Conservation (phyloP, 192 early-diverging fungal species). For the Backusella psychrophila region DNA sequence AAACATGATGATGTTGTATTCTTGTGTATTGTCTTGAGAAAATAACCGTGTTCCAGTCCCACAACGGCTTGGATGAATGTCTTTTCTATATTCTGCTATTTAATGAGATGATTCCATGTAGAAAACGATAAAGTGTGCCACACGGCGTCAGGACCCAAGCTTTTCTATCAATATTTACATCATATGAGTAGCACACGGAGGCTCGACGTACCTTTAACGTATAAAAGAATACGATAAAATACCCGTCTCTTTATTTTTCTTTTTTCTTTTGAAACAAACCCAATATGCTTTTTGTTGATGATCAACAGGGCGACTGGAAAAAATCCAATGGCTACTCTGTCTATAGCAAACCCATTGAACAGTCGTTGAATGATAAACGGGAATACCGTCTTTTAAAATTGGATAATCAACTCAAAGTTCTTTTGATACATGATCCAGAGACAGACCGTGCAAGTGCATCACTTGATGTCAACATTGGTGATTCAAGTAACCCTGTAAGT, state of each 20-base stretch:
- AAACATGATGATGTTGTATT: background rate
- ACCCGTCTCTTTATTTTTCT: background rate
- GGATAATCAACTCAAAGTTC: slow-evolving; percentile 54
- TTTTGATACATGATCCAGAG: slow-evolving; percentile 53
- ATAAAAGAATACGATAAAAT: background rate
- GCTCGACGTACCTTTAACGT: background rate
- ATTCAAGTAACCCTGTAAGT: slow-evolving; percentile 51
- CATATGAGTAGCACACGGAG: background rate
- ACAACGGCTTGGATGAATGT: too few relatives aligned
- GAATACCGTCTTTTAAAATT: slow-evolving; percentile 55
- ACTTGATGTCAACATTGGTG: slow-evolving; percentile 60
- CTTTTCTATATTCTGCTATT: too few relatives aligned
- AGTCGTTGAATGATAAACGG: slow-evolving; percentile 55
- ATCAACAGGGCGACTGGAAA: background rate
- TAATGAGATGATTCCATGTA: background rate
- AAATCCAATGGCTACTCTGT: background rate
- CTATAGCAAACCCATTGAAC: slow-evolving; percentile 36
- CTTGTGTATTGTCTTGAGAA: too few relatives aligned
- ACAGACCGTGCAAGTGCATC: slow-evolving; percentile 59
- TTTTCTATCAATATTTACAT: background rate
- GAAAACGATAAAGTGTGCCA: background rate
- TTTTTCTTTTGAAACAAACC: background rate
- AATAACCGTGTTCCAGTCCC: too few relatives aligned
- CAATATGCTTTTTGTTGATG: background rate
- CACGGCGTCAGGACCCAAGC: background rate